These are phyloP conservation scores for Populus deltoides DNA, from an alignment of 345 rosid genomes.

Conservation along the genomic window DNA sequence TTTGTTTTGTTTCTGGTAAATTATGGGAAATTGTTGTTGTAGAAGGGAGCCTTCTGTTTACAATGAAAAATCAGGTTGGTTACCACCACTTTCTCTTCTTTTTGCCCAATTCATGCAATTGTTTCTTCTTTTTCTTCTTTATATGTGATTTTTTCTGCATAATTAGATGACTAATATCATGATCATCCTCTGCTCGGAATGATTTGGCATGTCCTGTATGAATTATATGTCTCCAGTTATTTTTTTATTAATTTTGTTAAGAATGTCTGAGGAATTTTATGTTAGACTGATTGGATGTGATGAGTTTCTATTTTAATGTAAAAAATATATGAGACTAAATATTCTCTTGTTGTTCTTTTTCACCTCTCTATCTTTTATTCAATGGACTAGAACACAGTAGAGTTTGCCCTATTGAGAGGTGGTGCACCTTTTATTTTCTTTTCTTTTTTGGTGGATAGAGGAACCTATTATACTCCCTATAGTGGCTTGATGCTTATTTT, in stretches of 20 bases:
- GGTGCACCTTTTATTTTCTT: background rate
- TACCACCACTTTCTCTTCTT: background rate
- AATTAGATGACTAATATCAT: no score
- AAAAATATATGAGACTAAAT: background rate
- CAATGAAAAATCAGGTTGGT: conserved; percentile 85
- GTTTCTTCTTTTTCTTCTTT: background rate
- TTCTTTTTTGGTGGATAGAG: conserved; percentile 1
- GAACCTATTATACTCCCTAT: conserved; percentile 2
- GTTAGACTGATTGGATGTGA: background rate
- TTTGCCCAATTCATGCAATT: conserved; percentile 1
- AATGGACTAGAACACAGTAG: background rate
- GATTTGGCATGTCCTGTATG: background rate
- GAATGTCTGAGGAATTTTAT: background rate
- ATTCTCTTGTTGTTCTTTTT: background rate
- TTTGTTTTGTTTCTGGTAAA: conserved; percentile 9
- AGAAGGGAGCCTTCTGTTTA: conserved; percentile 64
- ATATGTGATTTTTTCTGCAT: background rate
- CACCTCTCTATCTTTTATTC: background rate
- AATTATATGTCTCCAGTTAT: background rate
- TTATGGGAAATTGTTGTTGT: conserved; percentile 89
- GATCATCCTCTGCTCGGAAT: background rate
- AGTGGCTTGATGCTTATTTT: conserved; percentile 28
- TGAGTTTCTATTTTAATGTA: background rate
- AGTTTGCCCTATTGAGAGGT: background rate
- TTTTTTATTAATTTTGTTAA: background rate